A percentile compares a stretch with the other conserved stretches of the same genome.
These are phyloP conservation scores for Phytophthora cactorum DNA, from an alignment of 352 stramenopile genomes.

Conservation along the genomic window DNA sequence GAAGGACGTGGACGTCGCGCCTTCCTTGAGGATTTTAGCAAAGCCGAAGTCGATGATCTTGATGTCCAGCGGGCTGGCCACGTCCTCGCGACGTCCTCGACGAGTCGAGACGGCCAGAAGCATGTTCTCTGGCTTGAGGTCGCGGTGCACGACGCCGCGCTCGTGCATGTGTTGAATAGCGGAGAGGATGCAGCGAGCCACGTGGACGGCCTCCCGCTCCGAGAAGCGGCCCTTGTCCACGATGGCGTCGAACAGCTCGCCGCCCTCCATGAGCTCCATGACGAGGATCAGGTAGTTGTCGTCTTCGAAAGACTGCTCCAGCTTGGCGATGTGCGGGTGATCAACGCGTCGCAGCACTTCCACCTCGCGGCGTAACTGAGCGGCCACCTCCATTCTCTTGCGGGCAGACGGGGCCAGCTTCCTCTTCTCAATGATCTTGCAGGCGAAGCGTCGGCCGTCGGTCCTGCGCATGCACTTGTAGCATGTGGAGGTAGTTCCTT, in stretches of 20 bases:
- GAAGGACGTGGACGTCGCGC: conserved; percentile 70
- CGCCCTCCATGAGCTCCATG: conserved; percentile 80
- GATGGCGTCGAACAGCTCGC: conserved; percentile 86
- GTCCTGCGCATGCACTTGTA: conserved; percentile 60
- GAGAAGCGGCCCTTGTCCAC: conserved; percentile 66
- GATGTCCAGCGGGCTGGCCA: conserved; percentile 49
- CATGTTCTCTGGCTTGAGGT: conserved; percentile 85
- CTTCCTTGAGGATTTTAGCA: conserved; percentile 87
- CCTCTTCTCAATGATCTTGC: conserved; percentile 84
- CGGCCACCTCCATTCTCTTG: conserved; percentile 59
- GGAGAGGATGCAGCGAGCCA: conserved; percentile 64
- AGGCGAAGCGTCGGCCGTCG: conserved; percentile 63
- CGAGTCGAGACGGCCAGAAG: conserved; percentile 48
- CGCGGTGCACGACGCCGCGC: conserved; percentile 69
- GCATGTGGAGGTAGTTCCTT: conserved; percentile 75
- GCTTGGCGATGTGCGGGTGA: conserved; percentile 73
- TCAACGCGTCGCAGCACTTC: conserved; percentile 66
- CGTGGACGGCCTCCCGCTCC: conserved; percentile 59
- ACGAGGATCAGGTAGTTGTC: conserved; percentile 70
- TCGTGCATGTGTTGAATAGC: conserved; percentile 81
- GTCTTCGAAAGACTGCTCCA: conserved; percentile 75
- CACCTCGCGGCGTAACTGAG: conserved; percentile 69
- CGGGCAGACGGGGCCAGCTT: conserved; percentile 50
- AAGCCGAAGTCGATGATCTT: conserved; percentile 99
- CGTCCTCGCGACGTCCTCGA: conserved; percentile 19